phyloP scores from a whole-genome alignment of 2,329 filamentous ascomycete species.

The Geoglossum cookeanum region DNA sequence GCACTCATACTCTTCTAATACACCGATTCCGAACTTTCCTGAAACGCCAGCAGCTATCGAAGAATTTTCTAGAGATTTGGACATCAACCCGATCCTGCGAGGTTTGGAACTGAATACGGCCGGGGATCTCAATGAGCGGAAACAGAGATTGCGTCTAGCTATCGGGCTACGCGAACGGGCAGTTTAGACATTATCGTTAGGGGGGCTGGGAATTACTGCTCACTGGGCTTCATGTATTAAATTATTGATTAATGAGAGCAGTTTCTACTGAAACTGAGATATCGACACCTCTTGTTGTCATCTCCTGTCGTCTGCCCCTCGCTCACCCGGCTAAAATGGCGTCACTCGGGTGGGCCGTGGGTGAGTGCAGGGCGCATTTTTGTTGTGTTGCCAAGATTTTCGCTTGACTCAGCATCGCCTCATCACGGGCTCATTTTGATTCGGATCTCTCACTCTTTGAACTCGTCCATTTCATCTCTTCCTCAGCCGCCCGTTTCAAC shows the following conservation, averaged over 20 bases:
- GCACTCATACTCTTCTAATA: neutral
- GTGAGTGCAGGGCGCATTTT: too few species aligned
- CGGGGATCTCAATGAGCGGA: neutral
- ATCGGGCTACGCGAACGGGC: neutral
- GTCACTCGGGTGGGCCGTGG: too few species aligned
- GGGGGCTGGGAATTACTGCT: neutral
- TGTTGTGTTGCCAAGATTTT: too few species aligned
- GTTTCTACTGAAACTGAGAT: neutral
- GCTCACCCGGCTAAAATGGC: too few species aligned
- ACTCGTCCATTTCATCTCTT: constrained; percentile 12
- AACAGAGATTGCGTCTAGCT: neutral
- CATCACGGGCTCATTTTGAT: neutral
- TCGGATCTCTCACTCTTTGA: neutral
- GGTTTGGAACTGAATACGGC: neutral
- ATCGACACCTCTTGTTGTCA: neutral
- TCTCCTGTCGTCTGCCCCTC: neutral
- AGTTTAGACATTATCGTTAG: neutral
- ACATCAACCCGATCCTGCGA: neutral
- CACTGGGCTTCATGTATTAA: neutral
- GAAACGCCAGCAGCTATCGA: neutral
- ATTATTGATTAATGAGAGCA: neutral
- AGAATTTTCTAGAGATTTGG: neutral
- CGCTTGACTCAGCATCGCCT: too few species aligned
- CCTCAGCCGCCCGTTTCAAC: neutral
- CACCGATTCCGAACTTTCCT: neutral